A percentile compares a stretch with the other conserved stretches of the same genome.
phyloP scores from a whole-genome alignment of 108 stramenopile species.

The Cyclotella sp. region DNA sequence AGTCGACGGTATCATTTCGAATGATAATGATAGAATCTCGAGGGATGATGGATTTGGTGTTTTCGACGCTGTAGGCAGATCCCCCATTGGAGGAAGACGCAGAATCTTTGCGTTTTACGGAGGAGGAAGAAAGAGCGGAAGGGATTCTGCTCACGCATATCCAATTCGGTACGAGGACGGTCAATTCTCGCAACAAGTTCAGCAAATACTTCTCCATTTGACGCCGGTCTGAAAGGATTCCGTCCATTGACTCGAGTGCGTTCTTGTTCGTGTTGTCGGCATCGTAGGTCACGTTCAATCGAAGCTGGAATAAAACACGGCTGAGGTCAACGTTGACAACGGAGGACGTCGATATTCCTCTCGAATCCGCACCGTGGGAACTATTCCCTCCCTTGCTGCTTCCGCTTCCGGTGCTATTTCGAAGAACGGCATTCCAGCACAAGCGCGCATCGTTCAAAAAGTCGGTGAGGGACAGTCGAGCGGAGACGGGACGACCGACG shows the following conservation, averaged over 20 bases:
- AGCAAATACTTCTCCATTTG: conserved; percentile 23
- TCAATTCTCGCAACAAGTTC: conserved; percentile 1
- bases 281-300: conserved; percentile 15
- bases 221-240: background rate
- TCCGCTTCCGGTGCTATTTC: background rate
- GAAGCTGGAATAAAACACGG: conserved; percentile 24
- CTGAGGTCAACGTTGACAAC: conserved; percentile 19
- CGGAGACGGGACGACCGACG: background rate
- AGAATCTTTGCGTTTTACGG: background rate
- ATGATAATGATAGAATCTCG: conserved; percentile 18
- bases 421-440: background rate
- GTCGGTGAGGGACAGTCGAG: background rate
- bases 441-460: background rate
- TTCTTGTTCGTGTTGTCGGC: background rate
- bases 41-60: background rate
- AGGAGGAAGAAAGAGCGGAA: conserved; percentile 3
- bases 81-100: background rate
- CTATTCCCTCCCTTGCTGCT: background rate
- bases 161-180: conserved; percentile 11
- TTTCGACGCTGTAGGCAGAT: background rate
- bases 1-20: conserved; percentile 29
- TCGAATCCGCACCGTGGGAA: too few species aligned
- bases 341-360: background rate
- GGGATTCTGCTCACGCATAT: conserved; percentile 7
- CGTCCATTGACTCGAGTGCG: background rate